Evolutionary conservation across 1,139 yeast genomes (phyloP), one percentile per base, ranked within the genome.

Genomic region (Meyerozyma sp.): DNA sequence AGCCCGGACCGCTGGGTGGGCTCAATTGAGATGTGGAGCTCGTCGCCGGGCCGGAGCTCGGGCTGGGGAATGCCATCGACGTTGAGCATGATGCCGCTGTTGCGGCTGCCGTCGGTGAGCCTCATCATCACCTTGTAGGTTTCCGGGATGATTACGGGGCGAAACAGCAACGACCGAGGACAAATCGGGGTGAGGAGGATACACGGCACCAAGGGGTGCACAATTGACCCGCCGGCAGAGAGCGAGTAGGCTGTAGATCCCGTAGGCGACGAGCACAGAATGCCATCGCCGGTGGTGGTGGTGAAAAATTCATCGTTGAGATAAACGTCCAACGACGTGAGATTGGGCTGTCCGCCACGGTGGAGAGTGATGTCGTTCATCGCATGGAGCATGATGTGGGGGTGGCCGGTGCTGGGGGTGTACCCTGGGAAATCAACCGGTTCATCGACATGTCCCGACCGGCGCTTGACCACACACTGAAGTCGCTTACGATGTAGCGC

Each of bases 221-320:
- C 93, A 46, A 91, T 91, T 9, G 96, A 82, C 1, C 98, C 97
- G 8, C 98, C 97, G 1, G 95, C 81, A 25, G 90, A 81, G 41
- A 91, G 68, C 0, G 96, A 87, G 61, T 91, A 91, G 0, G 97
- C 97, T 0, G 98, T 91, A 8, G 96, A 87, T 0, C 98, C 98
- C 0, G 98, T 91, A 9, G 98, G 98, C 0, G 97, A 86, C 8
- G 94, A 76, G 42, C 89, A 71, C 8, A 84, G 79, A 13, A 91
- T 77, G 18, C 98, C 98, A 61, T 91, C 98, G 0, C 95, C 96
- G 0, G 91, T 86, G 8, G 96, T 90, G 43, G 93, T 79, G 9
- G 98, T 91, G 45, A 91, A 70, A 55, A 83, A 84, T 57, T 85
- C 84, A 29, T 85, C 87, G 60, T 90, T 94, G 25, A 90, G 83